Evolutionary conservation across 2,329 filamentous ascomycete genomes (phyloP).

Genomic region (Colletotrichum abscissum): DNA sequence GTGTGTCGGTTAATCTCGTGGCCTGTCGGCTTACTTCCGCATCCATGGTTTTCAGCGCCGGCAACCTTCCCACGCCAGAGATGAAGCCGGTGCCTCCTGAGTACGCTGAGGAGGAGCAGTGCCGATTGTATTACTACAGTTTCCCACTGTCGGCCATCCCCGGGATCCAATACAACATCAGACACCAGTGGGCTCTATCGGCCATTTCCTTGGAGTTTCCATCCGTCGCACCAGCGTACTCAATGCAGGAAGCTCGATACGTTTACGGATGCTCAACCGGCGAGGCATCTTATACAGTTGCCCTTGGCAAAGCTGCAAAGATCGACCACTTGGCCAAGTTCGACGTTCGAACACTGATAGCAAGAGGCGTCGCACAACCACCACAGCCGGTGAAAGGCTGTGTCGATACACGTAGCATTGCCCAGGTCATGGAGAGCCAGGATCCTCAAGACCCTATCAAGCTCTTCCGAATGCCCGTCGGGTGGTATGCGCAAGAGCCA

Average conservation of each 20-base stretch:
- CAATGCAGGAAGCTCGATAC: slow-evolving; percentile 69
- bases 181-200: slow-evolving; percentile 72
- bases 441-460: slow-evolving; percentile 66
- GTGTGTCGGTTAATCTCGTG: slow-evolving; percentile 67
- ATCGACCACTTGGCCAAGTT: slow-evolving; percentile 75
- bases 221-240: slow-evolving; percentile 61
- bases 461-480: slow-evolving; percentile 69
- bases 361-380: slow-evolving; percentile 57
- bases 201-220: slow-evolving; percentile 78
- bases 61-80: slow-evolving; percentile 67
- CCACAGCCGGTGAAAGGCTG: slow-evolving; percentile 67
- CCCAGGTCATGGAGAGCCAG: slow-evolving; percentile 59
- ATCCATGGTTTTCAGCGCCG: slow-evolving; percentile 72
- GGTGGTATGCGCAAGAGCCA: slow-evolving; percentile 75
- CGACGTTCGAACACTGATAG: slow-evolving; percentile 65
- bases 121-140: slow-evolving; percentile 75
- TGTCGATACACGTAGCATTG: slow-evolving; percentile 67
- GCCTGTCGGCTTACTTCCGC: slow-evolving; percentile 75
- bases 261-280: slow-evolving; percentile 76
- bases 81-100: slow-evolving; percentile 43
- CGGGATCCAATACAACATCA: slow-evolving; percentile 52
- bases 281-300: slow-evolving; percentile 66
- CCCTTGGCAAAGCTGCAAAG: slow-evolving; percentile 73
- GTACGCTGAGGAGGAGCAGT: slow-evolving; percentile 71
- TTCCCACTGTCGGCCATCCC: slow-evolving; percentile 57